Base-by-base conservation (phyloP, 352 stramenopile genomes). In the Peronosclerospora sorghi region DNA sequence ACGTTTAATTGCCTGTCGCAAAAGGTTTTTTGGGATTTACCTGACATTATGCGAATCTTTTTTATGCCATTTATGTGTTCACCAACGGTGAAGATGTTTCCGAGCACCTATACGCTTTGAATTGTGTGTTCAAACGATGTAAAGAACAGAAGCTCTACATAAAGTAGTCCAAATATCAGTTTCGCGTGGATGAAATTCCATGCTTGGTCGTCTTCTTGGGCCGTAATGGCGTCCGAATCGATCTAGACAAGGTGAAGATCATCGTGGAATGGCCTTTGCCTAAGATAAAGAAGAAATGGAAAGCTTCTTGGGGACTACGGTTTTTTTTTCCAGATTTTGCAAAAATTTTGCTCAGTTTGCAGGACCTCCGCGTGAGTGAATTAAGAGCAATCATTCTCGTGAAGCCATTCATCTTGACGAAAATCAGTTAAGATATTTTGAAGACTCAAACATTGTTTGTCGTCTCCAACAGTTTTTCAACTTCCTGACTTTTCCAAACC, bases 61-160 rank as follows among this genome's bases (percentile, higher is more conserved):
- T 38, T n/a, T 26, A 45, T 12, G 39, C 36, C 13, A 45, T 45
- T 32, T 37, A 45, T 10, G 39, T 37, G 8, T n/a, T 45, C 18
- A 45, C 39, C 0, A 27, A 28, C 9, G 29, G 41, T 27, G n/a
- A 24, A 40, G 21, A 41, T 19, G 18, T 34, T 0, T 6, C 13
- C 1, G 34, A 15, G 20, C n/a, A n/a, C n/a, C n/a, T n/a, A n/a
- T n/a, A 8, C 6, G 29, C 32, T 0, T 41, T 48, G 14, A 32
- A 41, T 15, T 2, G 41, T 17, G 32, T 48, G 9, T 21, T 41
- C 20, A 34, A 34, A 8, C 20, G 41, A 17, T 41, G 20, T 37
- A 32, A 49, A 32, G 30, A 40, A 14, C 30, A 47, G 2, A 3
- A 47, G 20, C 7, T 47, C 4, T 39, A 34, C n/a, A 19, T 47